These are phyloP conservation scores for Phytophthora hybrid DNA, from an alignment of 352 stramenopile genomes.

Conservation along the genomic window DNA sequence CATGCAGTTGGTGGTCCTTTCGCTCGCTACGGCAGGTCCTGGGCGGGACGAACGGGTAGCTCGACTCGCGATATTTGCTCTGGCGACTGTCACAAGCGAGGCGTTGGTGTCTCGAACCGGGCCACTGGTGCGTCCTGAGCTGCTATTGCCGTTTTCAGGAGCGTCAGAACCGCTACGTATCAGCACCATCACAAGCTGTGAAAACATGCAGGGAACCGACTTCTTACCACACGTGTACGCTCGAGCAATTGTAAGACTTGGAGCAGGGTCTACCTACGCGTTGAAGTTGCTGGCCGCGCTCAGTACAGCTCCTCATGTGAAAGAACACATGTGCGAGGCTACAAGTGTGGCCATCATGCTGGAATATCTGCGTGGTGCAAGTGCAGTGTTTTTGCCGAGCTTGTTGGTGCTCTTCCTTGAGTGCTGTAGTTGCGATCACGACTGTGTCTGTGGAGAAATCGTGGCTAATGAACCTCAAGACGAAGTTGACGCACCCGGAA, in stretches of 20 bases:
- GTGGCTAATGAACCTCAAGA: not conserved
- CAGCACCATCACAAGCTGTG: slow-evolving; percentile 32
- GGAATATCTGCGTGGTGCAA: slow-evolving; percentile 41
- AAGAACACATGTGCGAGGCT: slow-evolving; percentile 34
- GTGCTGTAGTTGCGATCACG: slow-evolving; percentile 35
- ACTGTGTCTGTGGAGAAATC: slow-evolving; percentile 11
- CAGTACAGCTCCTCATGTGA: slow-evolving; percentile 33
- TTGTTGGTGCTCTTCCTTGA: slow-evolving; percentile 56
- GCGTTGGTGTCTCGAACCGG: slow-evolving; percentile 34
- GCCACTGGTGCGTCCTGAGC: slow-evolving; percentile 22
- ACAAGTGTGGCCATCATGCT: slow-evolving; percentile 42
- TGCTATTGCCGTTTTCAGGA: slow-evolving; percentile 12
- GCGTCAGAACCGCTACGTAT: slow-evolving; percentile 21
- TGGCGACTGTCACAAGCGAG: slow-evolving; percentile 48
- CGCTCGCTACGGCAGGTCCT: slow-evolving; percentile 11
- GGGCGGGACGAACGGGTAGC: slow-evolving; percentile 45
- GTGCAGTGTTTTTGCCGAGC: slow-evolving; percentile 40
- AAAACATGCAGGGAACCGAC: slow-evolving; percentile 20
- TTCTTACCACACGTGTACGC: slow-evolving; percentile 36
- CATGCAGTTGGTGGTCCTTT: slow-evolving; percentile 52
- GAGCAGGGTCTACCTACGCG: slow-evolving; percentile 47
- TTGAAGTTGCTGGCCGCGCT: slow-evolving; percentile 47
- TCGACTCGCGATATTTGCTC: slow-evolving; percentile 57
- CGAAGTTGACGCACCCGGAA: slow-evolving; percentile 6
- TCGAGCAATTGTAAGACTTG: slow-evolving; percentile 32